Percentiles rank a stretch among this genome's conserved stretches.
phyloP scores from a whole-genome alignment of 345 rosid genomes.

The Euphorbia lathyris region DNA sequence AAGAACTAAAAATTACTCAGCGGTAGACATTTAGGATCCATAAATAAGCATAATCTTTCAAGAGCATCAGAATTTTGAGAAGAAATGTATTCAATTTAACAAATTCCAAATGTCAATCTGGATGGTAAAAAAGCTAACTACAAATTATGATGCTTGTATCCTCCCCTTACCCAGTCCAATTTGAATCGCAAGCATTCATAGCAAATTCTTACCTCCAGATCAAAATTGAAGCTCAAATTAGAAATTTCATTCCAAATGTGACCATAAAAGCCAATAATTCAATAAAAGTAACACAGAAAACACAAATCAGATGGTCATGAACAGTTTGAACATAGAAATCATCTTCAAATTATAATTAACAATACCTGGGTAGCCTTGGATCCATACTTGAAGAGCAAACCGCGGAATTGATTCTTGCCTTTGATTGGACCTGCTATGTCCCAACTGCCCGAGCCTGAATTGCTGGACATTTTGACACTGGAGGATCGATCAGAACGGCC shows the following conservation, averaged over 20 bases:
- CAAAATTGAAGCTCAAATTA: neutral
- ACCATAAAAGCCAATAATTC: neutral
- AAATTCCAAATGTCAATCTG: too few relatives aligned
- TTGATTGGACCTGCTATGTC: conserved; percentile 56
- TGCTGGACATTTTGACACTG: conserved; percentile 35
- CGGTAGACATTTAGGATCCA: neutral
- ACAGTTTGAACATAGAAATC: neutral
- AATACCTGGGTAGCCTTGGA: conserved; percentile 78
- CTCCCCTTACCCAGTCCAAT: neutral
- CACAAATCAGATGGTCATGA: neutral
- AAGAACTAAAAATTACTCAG: neutral
- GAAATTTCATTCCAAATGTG: neutral
- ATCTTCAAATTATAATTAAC: neutral
- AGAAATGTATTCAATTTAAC: too few relatives aligned
- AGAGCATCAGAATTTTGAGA: too few relatives aligned
- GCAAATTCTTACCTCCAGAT: neutral
- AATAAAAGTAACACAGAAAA: neutral
- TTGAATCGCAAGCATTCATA: neutral
- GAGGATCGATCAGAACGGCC: conserved; percentile 52
- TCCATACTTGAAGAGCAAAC: conserved; percentile 87
- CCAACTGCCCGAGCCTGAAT: conserved; percentile 22
- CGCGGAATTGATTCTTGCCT: conserved; percentile 91
- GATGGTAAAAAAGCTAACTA: too few relatives aligned
- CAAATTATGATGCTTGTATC: too few relatives aligned
- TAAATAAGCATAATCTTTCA: neutral